phyloP scores from a whole-genome alignment of 1,284 basidiomycete species.

The Malassezia yamatoensis region DNA sequence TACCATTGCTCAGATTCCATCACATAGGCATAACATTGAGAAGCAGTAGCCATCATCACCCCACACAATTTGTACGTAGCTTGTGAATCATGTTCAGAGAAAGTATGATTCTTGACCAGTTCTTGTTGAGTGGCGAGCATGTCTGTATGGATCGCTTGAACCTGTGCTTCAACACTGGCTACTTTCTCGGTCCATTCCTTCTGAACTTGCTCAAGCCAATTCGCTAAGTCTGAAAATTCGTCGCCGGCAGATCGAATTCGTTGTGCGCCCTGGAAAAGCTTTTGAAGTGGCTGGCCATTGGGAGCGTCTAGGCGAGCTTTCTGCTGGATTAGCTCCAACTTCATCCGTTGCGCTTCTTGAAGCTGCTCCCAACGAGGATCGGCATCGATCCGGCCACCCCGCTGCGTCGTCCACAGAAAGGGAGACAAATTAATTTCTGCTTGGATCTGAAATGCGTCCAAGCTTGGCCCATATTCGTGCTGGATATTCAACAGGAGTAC shows the following conservation, averaged over 20 bases:
- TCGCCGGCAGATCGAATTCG: neutral
- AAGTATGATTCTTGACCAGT: neutral
- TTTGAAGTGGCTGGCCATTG: neutral
- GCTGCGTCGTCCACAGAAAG: constrained; percentile 10
- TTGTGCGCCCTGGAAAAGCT: neutral
- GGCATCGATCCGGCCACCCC: constrained; percentile 5
- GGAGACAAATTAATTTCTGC: constrained; percentile 1
- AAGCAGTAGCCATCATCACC: neutral
- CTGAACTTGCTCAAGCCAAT: neutral
- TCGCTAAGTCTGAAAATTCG: neutral
- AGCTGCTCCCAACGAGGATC: constrained; percentile 1
- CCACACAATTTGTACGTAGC: constrained; percentile 9
- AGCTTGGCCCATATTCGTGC: neutral
- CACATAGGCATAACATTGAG: constrained; percentile 5
- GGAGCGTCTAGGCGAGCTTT: neutral
- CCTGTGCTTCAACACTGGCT: neutral
- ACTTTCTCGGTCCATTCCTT: neutral
- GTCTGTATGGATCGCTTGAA: neutral
- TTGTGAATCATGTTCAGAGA: neutral
- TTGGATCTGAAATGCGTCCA: constrained; percentile 7
- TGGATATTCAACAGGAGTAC: constrained; percentile 7
- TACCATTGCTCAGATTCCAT: constrained; percentile 5
- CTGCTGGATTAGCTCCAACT: neutral
- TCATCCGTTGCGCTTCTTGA: neutral
- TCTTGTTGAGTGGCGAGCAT: neutral